Conservation (phyloP, 179 eudicot species). For the Pouteria campechiana region DNA sequence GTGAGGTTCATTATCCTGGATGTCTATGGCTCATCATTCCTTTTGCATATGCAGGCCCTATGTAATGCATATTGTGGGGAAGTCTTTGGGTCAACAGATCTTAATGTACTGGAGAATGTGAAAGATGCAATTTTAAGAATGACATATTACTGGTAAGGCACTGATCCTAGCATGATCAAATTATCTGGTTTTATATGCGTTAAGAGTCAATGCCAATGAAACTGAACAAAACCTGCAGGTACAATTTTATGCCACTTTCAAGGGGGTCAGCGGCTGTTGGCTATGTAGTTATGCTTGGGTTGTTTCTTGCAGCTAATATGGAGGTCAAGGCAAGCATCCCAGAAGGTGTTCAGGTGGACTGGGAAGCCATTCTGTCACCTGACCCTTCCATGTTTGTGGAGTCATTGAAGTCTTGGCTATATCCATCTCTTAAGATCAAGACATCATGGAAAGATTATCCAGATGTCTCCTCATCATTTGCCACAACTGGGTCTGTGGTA, state of each 20-base stretch:
- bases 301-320: slow-evolving; percentile 94
- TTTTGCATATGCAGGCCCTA: slow-evolving; percentile 45
- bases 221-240: slow-evolving; percentile 34
- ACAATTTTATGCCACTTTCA: slow-evolving; percentile 90
- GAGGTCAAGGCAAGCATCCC: slow-evolving; percentile 92
- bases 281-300: slow-evolving; percentile 73
- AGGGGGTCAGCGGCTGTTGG: slow-evolving; percentile 85
- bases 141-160: slow-evolving; percentile 79
- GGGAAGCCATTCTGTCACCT: slow-evolving; percentile 79
- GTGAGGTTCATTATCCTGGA: no score
- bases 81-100: slow-evolving; percentile 67
- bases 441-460: slow-evolving; percentile 89
- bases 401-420: slow-evolving; percentile 79
- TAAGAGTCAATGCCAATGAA: not conserved
- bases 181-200: not conserved
- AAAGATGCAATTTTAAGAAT: slow-evolving; percentile 82
- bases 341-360: slow-evolving; percentile 77
- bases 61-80: slow-evolving; percentile 88
- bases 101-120: slow-evolving; percentile 57
- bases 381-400: slow-evolving; percentile 58
- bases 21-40: no score
- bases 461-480: slow-evolving; percentile 72
- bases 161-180: not conserved
- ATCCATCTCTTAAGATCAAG: slow-evolving; percentile 69
- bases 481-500: slow-evolving; percentile 78